A percentile compares a stretch with the other conserved stretches of the same genome.
phyloP scores from a whole-genome alignment of 1,284 basidiomycete genomes.

The Mycosarcoma mackinlayi region DNA sequence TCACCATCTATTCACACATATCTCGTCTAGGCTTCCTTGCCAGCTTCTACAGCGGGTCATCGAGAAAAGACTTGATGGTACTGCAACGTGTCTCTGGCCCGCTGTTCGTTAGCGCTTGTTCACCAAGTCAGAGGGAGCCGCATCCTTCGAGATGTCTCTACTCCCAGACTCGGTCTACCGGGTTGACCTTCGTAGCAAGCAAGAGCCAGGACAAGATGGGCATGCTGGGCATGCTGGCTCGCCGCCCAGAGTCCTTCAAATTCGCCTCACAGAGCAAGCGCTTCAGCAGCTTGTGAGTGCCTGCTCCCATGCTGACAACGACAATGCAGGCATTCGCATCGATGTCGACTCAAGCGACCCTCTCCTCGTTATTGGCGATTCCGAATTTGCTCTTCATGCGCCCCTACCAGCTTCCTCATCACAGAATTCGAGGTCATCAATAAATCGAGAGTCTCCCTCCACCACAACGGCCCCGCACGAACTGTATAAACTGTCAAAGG shows the following conservation, averaged over 20 bases:
- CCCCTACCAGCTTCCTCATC: conserved; percentile 13
- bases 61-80: no score
- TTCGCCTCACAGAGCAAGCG: conserved; percentile 36
- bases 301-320: neutral
- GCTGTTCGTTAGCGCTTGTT: conserved; percentile 1
- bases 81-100: no score
- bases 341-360: conserved; percentile 28
- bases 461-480: conserved; percentile 40
- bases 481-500: conserved; percentile 33
- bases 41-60: no score
- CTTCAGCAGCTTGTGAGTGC: conserved; percentile 28
- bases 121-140: no score
- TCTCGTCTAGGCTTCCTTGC: no score
- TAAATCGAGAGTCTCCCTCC: neutral
- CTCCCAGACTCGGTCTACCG: conserved; percentile 37
- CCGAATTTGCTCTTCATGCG: conserved; percentile 22
- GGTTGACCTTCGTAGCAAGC: conserved; percentile 13
- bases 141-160: conserved; percentile 18
- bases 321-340: conserved; percentile 16
- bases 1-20: no score
- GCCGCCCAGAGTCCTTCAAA: conserved; percentile 30
- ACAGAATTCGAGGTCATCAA: neutral
- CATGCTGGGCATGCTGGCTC: neutral
- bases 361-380: conserved; percentile 25
- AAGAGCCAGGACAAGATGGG: neutral